phyloP scores from a whole-genome alignment of 257 asterid species.

The Petunia axillaris region DNA sequence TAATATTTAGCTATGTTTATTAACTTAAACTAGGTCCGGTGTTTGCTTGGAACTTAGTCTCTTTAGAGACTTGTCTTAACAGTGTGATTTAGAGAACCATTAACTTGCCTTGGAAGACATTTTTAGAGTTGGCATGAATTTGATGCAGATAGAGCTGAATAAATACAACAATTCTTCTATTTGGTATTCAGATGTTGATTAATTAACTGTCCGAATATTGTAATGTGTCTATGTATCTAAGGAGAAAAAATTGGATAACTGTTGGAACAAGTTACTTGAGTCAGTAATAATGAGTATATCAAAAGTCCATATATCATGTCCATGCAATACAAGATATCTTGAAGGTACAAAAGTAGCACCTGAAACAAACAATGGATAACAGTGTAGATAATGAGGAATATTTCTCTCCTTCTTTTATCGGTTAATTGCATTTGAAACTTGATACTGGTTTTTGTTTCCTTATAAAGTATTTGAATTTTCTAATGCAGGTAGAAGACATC shows the following conservation, averaged over 20 bases:
- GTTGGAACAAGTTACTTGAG: conserved; percentile 1
- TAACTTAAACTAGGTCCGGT: neutral
- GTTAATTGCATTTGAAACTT: neutral
- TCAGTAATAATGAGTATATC: neutral
- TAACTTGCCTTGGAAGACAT: neutral
- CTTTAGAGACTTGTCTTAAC: neutral
- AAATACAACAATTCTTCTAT: neutral
- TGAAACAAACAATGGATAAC: neutral
- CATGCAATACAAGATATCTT: conserved; percentile 5
- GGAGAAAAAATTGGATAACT: neutral
- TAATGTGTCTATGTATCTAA: neutral
- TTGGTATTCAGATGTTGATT: neutral
- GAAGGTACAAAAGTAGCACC: neutral
- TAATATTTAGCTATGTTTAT: neutral
- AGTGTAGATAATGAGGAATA: neutral
- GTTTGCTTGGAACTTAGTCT: neutral
- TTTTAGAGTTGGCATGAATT: conserved; percentile 3
- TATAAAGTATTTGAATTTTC: neutral
- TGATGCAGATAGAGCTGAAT: neutral
- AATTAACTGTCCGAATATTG: neutral
- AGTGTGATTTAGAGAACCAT: neutral
- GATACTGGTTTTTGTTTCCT: too few relatives aligned
- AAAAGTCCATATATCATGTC: neutral
- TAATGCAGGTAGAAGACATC: conserved; percentile 37
- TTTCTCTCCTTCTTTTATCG: neutral